phyloP scores from a whole-genome alignment of 495 filamentous ascomycete species.

The Trichoderma gamsii region DNA sequence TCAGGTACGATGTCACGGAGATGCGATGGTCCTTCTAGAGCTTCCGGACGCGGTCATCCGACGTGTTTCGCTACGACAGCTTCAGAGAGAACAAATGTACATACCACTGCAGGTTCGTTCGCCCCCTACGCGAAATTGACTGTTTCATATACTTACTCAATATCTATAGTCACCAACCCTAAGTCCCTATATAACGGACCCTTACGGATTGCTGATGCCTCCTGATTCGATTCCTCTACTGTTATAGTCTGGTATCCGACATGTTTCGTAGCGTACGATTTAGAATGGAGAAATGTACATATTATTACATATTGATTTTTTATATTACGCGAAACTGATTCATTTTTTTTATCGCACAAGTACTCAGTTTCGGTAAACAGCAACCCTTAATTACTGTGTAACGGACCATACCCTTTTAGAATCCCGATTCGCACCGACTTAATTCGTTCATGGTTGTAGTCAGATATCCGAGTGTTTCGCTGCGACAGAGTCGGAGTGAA shows the following conservation, averaged over 20 bases:
- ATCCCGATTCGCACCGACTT: no score
- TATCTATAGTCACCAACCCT: constrained; percentile 1
- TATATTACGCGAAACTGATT: no score
- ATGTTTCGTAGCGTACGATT: no score
- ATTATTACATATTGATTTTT: no score
- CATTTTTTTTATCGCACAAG: no score
- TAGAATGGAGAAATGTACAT: no score
- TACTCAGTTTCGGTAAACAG: no score
- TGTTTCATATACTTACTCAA: not conserved
- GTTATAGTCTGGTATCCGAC: not conserved
- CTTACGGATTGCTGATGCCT: not conserved
- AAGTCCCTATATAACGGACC: not conserved
- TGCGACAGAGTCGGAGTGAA: no score
- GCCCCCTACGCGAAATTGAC: not conserved
- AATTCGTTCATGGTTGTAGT: no score
- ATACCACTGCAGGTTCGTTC: constrained; percentile 12
- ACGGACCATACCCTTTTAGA: no score
- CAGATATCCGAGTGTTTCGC: no score
- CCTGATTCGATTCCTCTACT: not conserved
- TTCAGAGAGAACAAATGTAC: constrained; percentile 28
- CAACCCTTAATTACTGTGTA: no score
- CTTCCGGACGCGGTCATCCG: constrained; percentile 29
- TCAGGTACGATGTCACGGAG: constrained; percentile 31
- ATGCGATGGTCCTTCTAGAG: constrained; percentile 27
- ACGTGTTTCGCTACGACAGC: constrained; percentile 30